Percentiles rank a stretch among this genome's conserved stretches.
phyloP scores from a whole-genome alignment of 768 basidiomycete genomes.

The Aureoboletus auriporus region DNA sequence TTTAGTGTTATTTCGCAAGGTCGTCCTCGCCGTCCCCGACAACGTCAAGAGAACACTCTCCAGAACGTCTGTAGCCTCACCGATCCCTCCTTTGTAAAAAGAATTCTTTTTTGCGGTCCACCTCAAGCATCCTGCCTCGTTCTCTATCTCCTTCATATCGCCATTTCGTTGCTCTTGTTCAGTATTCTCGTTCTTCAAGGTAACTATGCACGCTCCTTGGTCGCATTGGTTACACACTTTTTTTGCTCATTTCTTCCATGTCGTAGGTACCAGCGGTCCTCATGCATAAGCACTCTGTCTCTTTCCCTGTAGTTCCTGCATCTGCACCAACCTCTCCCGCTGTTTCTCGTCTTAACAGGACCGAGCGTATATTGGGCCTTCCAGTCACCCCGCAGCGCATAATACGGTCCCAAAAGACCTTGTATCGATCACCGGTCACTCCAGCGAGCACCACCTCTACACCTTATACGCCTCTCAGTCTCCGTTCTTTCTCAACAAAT shows the following conservation, averaged over 20 bases:
- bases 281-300: conserved; percentile 31
- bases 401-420: conserved; percentile 40
- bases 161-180: conserved; percentile 14
- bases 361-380: conserved; percentile 27
- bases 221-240: neutral
- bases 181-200: conserved; percentile 19
- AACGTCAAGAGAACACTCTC: conserved; percentile 12
- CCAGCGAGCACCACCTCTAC: conserved; percentile 49
- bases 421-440: conserved; percentile 55
- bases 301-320: conserved; percentile 31
- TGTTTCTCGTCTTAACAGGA: conserved; percentile 31
- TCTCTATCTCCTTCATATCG: conserved; percentile 26
- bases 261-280: conserved; percentile 13
- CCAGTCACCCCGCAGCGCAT: conserved; percentile 68
- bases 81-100: conserved; percentile 15
- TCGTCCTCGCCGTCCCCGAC: conserved; percentile 11
- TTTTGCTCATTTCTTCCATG: conserved; percentile 9
- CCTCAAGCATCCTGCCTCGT: conserved; percentile 14
- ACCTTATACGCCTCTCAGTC: conserved; percentile 67
- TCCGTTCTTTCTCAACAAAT: conserved; percentile 56
- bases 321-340: conserved; percentile 45
- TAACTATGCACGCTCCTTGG: conserved; percentile 7
- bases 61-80: conserved; percentile 3
- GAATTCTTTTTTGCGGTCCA: conserved; percentile 18
- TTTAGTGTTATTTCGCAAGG: conserved; percentile 22